These are phyloP conservation scores for Leonotis leonurus DNA, from an alignment of 257 asterid genomes.

Conservation along the genomic window DNA sequence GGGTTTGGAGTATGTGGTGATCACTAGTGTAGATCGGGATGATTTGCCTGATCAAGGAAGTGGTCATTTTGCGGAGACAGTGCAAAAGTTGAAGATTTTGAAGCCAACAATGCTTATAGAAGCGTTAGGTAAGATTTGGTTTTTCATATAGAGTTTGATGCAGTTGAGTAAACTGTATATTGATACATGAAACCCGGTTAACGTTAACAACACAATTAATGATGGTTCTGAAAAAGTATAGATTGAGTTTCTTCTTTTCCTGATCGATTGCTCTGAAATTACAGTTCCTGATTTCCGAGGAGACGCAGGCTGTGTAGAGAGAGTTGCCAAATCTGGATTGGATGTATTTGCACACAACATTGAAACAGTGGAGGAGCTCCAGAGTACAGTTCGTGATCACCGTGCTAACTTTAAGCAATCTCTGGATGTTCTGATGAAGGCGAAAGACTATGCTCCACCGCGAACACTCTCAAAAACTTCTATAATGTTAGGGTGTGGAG, in stretches of 20 bases:
- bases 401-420: constrained; percentile 98
- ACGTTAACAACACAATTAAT: no score
- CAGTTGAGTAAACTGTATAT: no score
- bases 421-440: constrained; percentile 71
- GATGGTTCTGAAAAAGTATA: no score
- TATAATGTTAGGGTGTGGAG: constrained; percentile 96
- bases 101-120: constrained; percentile 85
- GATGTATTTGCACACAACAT: constrained; percentile 97
- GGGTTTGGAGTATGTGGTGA: constrained; percentile 97
- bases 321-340: constrained; percentile 87
- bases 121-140: constrained; percentile 64
- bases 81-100: constrained; percentile 72
- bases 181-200: no score
- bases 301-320: constrained; percentile 67
- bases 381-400: constrained; percentile 76
- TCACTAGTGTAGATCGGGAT: constrained; percentile 95
- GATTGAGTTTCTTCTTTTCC: no score
- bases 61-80: constrained; percentile 91
- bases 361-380: constrained; percentile 98
- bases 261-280: constrained; percentile 18
- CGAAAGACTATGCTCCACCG: constrained; percentile 84
- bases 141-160: neutral
- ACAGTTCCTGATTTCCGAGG: constrained; percentile 98
- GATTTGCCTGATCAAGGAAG: constrained; percentile 96
- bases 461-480: constrained; percentile 96